These are phyloP conservation scores for Pichia sporocuriosa DNA, from an alignment of 805 yeast genomes.

Conservation along the genomic window DNA sequence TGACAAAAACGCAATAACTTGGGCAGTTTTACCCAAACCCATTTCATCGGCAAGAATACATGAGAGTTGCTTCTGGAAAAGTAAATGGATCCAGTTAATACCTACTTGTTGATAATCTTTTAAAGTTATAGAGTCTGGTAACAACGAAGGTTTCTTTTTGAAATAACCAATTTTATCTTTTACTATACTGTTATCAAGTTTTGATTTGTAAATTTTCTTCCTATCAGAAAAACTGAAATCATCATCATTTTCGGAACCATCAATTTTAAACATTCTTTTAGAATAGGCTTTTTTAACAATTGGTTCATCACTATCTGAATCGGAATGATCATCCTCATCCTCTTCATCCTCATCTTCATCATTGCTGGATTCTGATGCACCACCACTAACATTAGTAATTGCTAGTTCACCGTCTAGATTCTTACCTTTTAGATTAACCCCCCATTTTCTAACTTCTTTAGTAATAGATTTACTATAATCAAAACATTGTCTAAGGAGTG, in stretches of 20 bases:
- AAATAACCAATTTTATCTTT: slow-evolving; percentile 37
- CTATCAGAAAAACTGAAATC: slow-evolving; percentile 21
- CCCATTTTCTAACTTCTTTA: slow-evolving; percentile 77
- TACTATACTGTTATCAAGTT: slow-evolving; percentile 19
- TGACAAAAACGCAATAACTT: slow-evolving; percentile 88
- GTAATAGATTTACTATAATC: slow-evolving; percentile 67
- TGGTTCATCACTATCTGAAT: slow-evolving; percentile 22
- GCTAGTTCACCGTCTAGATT: slow-evolving; percentile 51
- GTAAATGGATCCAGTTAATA: slow-evolving; percentile 79
- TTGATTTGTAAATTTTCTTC: slow-evolving; percentile 22
- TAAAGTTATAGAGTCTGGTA: slow-evolving; percentile 58
- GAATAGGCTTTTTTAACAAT: slow-evolving; percentile 34
- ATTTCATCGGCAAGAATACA: slow-evolving; percentile 97
- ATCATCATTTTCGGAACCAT: slow-evolving; percentile 37
- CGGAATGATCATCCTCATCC: slow-evolving; percentile 24
- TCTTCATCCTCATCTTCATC: slow-evolving; percentile 18
- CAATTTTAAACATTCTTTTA: slow-evolving; percentile 17
- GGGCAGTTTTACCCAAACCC: slow-evolving; percentile 97
- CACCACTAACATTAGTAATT: slow-evolving; percentile 43
- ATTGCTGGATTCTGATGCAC: slow-evolving; percentile 17
- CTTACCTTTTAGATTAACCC: slow-evolving; percentile 63
- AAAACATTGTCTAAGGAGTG: slow-evolving; percentile 79
- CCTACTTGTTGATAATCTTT: slow-evolving; percentile 97
- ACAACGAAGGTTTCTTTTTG: slow-evolving; percentile 61
- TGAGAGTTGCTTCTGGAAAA: slow-evolving; percentile 72